Evolutionary conservation across 2,329 filamentous ascomycete species (phyloP), one percentile per base, ranked within the genome.

Genomic region (Diaporthe amygdali): DNA sequence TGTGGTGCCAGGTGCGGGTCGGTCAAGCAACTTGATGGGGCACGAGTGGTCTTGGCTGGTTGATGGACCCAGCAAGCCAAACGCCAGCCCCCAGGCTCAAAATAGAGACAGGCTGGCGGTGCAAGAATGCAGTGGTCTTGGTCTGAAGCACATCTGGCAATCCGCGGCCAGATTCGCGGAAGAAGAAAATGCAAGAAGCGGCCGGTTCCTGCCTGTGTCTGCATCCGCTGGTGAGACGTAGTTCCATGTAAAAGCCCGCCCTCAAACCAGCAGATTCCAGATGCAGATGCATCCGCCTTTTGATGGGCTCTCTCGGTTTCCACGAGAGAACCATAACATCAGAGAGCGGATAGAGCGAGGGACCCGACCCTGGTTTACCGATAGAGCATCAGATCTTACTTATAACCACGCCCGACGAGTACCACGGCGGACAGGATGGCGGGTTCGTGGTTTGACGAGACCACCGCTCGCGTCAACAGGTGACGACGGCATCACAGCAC

Each of bases 51-150:
- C 27, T 47, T 30, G 59, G 12, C 3, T 47, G 59, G 27, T 47
- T 39, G 7, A n/a, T 30, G 55, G 55, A 44, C 55, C 37, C 55
- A 27, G 22, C 37, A n/a, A 20, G 17, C 25, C 37, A 44, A 49
- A n/a, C n/a, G n/a, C n/a, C 30, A 37, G 59, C 59, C 59, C 59
- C 59, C 59, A 64, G n/a, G 30, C 59, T 64, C 59, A 37, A 64
- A 64, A 64, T 64, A 64, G 59, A 49, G 30, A 46, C 59, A 49
- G 46, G 44, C 30, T 12, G 59, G 59, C 59, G 15, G 59, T 64
- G 59, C 59, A 64, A 49, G 59, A 30, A 64, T 14, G 59, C 44
- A 30, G n/a, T 64, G 20, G 30, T 49, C 41, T 64, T n/a, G 44
- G 27, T 37, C 8, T 46, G 59, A n/a, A 47, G 20, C 59, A 41